A percentile compares a stretch with the other conserved stretches of the same genome.
phyloP scores from a whole-genome alignment of 179 eudicot genomes.

The Dionaea muscipula region DNA sequence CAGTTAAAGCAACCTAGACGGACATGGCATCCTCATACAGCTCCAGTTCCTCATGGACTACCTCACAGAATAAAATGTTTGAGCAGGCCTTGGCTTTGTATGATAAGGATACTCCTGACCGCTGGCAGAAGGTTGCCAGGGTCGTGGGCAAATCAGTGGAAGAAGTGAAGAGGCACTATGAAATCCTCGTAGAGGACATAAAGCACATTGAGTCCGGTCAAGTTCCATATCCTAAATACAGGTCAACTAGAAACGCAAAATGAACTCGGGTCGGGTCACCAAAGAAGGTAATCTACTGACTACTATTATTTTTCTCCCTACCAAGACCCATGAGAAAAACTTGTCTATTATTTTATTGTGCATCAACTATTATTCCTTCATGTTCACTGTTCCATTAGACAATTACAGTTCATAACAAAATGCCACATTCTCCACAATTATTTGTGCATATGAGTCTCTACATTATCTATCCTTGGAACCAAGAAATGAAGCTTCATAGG shows the following conservation, averaged over 20 bases:
- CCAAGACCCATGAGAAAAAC: not conserved
- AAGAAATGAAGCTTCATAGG: too few relatives aligned
- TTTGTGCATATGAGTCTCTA: too few relatives aligned
- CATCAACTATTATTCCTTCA: not conserved
- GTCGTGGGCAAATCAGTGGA: conserved; percentile 32
- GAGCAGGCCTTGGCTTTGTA: conserved; percentile 32
- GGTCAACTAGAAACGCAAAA: conserved; percentile 13
- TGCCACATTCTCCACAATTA: not conserved
- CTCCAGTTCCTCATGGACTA: conserved; percentile 31
- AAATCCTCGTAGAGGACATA: conserved; percentile 28
- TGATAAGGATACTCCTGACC: conserved; percentile 29
- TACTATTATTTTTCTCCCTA: not conserved
- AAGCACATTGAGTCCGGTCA: conserved; percentile 27
- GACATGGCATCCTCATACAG: conserved; percentile 28
- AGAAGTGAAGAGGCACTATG: conserved; percentile 37
- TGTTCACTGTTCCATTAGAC: not conserved
- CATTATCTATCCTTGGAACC: too few relatives aligned
- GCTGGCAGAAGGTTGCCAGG: conserved; percentile 34
- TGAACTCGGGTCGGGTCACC: not conserved
- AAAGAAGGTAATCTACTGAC: conserved; percentile 16
- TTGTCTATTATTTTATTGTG: not conserved
- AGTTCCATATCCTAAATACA: conserved; percentile 27
- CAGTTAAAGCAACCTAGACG: too few relatives aligned
- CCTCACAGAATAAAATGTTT: conserved; percentile 29
- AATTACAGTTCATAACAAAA: not conserved